Evolutionary conservation across 495 filamentous ascomycete species (phyloP).

Genomic region (Penicillium ochrochloron): DNA sequence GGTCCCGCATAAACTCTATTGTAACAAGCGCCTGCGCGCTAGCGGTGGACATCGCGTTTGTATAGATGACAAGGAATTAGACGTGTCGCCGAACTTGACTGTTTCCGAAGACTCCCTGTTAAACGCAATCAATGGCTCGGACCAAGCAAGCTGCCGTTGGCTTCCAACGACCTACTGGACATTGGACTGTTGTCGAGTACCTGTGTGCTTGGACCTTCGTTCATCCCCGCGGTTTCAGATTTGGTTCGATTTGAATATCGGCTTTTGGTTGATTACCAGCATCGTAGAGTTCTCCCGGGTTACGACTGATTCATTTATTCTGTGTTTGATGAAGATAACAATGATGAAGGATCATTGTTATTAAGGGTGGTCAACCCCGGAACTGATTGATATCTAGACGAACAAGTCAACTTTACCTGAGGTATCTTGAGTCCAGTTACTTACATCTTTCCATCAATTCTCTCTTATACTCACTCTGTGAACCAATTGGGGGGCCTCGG

Average conservation of each 20-base stretch:
- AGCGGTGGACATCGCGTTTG: slow-evolving; percentile 17
- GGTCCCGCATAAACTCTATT: slow-evolving; percentile 9
- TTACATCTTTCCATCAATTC: background rate
- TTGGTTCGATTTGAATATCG: slow-evolving; percentile 21
- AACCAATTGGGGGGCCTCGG: background rate
- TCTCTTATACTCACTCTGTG: background rate
- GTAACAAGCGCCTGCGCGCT: slow-evolving; percentile 13
- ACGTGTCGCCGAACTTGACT: slow-evolving; percentile 5
- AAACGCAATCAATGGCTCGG: background rate
- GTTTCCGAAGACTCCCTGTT: background rate
- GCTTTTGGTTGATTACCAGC: background rate
- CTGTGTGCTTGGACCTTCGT: slow-evolving; percentile 1
- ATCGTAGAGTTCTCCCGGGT: slow-evolving; percentile 1
- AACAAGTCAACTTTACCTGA: background rate
- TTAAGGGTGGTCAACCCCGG: background rate
- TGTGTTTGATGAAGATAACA: background rate
- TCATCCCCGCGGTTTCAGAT: slow-evolving; percentile 18
- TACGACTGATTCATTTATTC: background rate
- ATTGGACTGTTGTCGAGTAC: background rate
- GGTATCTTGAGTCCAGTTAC: background rate
- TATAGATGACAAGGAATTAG: slow-evolving; percentile 3
- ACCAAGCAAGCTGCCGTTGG: background rate
- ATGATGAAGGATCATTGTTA: too few relatives aligned
- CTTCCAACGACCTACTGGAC: background rate
- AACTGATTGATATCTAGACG: background rate